phyloP scores from a whole-genome alignment of 306 rosid species.

The Oxytropis ochrocephala region DNA sequence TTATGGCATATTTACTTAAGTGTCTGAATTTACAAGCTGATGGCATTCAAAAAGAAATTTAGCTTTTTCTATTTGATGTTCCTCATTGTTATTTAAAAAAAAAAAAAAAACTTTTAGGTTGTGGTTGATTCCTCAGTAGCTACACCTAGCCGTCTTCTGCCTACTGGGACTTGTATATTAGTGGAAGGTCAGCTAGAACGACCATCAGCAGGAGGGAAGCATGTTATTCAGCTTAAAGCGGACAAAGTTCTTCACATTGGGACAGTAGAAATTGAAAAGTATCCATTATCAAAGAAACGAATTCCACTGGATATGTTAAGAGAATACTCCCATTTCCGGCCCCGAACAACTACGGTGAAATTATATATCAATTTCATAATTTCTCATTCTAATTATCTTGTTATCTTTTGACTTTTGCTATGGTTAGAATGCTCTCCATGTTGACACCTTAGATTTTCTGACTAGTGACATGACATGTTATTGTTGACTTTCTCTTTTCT shows the following conservation, averaged over 20 bases:
- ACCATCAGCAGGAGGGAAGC: conserved; percentile 38
- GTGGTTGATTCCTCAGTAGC: conserved; percentile 57
- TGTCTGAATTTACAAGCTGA: neutral
- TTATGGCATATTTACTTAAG: neutral
- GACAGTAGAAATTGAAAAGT: conserved; percentile 54
- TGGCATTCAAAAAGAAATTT: neutral
- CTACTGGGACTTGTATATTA: conserved; percentile 72
- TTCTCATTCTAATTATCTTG: neutral
- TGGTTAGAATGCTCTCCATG: neutral
- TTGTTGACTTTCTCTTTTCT: neutral
- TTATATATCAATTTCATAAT: neutral
- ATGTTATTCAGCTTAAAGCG: conserved; percentile 55
- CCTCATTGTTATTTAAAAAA: neutral
- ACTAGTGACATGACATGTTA: neutral
- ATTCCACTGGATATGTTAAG: conserved; percentile 63
- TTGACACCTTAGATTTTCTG: neutral
- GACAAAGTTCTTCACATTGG: conserved; percentile 74
- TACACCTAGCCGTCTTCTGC: conserved; percentile 38
- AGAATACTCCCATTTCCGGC: conserved; percentile 65
- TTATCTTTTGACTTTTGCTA: neutral
- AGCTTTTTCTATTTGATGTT: neutral
- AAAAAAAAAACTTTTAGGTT: conserved; percentile 50
- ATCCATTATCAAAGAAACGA: conserved; percentile 65
- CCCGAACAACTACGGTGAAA: conserved; percentile 84
- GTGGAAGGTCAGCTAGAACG: conserved; percentile 67